These are phyloP conservation scores for Pseudocercospora pini-densiflorae DNA, from an alignment of 2,329 filamentous ascomycete genomes.

Conservation along the genomic window DNA sequence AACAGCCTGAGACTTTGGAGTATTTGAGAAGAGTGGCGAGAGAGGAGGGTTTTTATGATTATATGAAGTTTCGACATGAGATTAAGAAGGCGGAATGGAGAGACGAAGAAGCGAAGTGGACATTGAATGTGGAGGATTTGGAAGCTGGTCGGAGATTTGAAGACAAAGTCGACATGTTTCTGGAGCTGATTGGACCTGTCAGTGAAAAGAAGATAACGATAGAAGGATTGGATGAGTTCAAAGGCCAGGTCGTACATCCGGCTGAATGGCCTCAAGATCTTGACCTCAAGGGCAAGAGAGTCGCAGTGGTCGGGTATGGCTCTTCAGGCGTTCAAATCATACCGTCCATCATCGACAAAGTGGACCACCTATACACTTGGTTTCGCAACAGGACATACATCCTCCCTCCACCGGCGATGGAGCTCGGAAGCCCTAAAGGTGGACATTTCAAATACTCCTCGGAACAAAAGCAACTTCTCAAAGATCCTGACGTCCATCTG, in stretches of 20 bases:
- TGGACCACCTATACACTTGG: slow-evolving; percentile 22
- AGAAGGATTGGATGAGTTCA: slow-evolving; percentile 19
- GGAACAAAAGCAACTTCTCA: slow-evolving; percentile 20
- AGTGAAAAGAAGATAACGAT: slow-evolving; percentile 2
- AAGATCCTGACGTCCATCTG: slow-evolving; percentile 20
- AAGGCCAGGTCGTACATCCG: slow-evolving; percentile 25
- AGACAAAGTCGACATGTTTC: slow-evolving; percentile 24
- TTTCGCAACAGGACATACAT: no score
- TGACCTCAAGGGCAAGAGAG: slow-evolving; percentile 19
- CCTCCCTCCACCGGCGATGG: not conserved
- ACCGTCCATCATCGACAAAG: slow-evolving; percentile 21
- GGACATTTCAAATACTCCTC: slow-evolving; percentile 1
- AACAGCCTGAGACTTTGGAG: slow-evolving; percentile 22
- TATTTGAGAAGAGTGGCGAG: slow-evolving; percentile 19
- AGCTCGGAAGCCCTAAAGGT: not conserved
- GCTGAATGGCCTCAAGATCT: slow-evolving; percentile 17
- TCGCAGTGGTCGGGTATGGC: slow-evolving; percentile 23
- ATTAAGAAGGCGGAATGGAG: slow-evolving; percentile 19
- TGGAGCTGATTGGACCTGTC: slow-evolving; percentile 26
- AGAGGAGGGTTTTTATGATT: slow-evolving; percentile 24
- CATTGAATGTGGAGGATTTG: slow-evolving; percentile 16
- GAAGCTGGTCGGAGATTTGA: slow-evolving; percentile 8
- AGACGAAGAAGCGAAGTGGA: slow-evolving; percentile 23
- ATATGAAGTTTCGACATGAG: slow-evolving; percentile 26
- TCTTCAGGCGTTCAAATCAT: slow-evolving; percentile 22